Percentiles rank a stretch among this genome's conserved stretches.
Conservation (phyloP, 495 filamentous ascomycete genomes). For the Cercophora samala region DNA sequence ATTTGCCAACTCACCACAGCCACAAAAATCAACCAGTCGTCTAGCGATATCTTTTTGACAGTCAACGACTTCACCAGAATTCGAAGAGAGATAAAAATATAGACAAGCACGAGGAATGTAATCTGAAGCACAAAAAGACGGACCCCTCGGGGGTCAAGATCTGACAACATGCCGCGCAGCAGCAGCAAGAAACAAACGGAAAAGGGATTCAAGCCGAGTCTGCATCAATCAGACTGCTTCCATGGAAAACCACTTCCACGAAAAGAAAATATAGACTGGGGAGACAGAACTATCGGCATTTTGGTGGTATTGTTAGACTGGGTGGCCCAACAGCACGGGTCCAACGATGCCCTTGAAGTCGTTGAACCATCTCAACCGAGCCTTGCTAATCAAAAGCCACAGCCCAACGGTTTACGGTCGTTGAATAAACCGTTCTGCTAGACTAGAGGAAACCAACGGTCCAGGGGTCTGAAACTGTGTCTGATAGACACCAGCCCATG, state of each 20-base stretch:
- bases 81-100: slow-evolving; percentile 24
- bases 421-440: not conserved
- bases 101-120: slow-evolving; percentile 27
- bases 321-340: not conserved
- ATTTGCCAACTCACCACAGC: slow-evolving; percentile 24
- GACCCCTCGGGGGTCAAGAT: slow-evolving; percentile 27
- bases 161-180: not conserved
- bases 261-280: too few species aligned
- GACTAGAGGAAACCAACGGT: not conserved
- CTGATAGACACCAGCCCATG: not conserved
- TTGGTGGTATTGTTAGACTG: not conserved
- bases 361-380: not conserved
- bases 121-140: slow-evolving; percentile 27
- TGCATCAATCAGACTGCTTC: not conserved
- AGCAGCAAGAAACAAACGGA: not conserved
- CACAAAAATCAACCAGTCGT: slow-evolving; percentile 32
- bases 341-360: not conserved
- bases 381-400: not conserved
- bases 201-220: not conserved
- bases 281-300: not conserved
- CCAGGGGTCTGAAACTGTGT: not conserved
- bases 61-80: slow-evolving; percentile 25
- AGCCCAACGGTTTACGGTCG: not conserved
- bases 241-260: not conserved
- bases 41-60: slow-evolving; percentile 21